These are phyloP conservation scores for Leccinellum rugosiceps DNA, from an alignment of 768 basidiomycete genomes.

Conservation along the genomic window DNA sequence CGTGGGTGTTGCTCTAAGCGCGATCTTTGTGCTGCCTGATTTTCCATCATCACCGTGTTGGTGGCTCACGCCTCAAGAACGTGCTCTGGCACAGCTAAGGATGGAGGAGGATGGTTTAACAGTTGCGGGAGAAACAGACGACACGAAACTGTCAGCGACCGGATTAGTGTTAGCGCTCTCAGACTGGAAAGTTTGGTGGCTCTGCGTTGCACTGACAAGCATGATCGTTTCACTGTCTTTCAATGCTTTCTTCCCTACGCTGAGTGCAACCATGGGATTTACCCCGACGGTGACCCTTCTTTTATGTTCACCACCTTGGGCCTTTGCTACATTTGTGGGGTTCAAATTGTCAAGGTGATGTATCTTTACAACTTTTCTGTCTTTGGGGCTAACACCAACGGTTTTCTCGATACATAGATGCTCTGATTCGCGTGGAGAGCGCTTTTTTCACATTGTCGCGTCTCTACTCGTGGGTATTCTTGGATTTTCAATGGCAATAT, in stretches of 20 bases:
- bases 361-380: background rate
- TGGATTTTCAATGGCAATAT: constrained; percentile 64
- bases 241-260: constrained; percentile 78
- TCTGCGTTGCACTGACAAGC: constrained; percentile 59
- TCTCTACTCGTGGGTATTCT: constrained; percentile 58
- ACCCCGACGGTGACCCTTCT: constrained; percentile 61
- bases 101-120: constrained; percentile 65
- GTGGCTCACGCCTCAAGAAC: constrained; percentile 63
- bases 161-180: constrained; percentile 59
- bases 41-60: constrained; percentile 57
- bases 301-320: constrained; percentile 71
- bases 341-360: constrained; percentile 50
- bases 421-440: constrained; percentile 68
- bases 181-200: constrained; percentile 86
- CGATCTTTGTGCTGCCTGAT: constrained; percentile 69
- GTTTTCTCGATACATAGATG: constrained; percentile 39
- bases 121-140: constrained; percentile 45
- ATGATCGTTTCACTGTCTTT: constrained; percentile 63
- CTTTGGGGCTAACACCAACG: background rate
- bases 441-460: constrained; percentile 61
- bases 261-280: constrained; percentile 71
- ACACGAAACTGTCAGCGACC: constrained; percentile 26
- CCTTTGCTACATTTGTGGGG: constrained; percentile 55
- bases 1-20: constrained; percentile 44
- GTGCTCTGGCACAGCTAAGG: constrained; percentile 51